Base-by-base conservation (phyloP, 2,329 filamentous ascomycete genomes). In the Arachnopeziza araneosa region DNA sequence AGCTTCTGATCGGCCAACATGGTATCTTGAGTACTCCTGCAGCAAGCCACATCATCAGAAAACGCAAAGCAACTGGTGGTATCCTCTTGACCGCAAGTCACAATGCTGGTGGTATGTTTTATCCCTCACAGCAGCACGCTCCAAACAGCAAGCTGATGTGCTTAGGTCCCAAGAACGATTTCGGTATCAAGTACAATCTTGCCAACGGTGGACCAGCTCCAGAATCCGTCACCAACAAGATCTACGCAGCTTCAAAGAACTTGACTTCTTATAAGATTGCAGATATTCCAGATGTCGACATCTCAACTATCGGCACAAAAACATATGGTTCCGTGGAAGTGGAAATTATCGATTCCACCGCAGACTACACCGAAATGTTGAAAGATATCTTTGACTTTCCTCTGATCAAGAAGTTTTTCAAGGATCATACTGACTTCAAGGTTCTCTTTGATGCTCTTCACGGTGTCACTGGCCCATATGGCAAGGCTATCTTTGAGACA, bases 111-210 rank as follows among this genome's bases (percentile, higher is more conserved):
- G 95, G 93, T 93, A 80, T 55, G 64, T 66, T 48, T 14, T 32
- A 44, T 17, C 52, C 17, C n/a, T 51, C 22, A 12, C 9, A 4
- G 17, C 17, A n/a, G 17, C 17, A n/a, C 10, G 9, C 19, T 12
- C 21, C 4, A 17, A 4, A 50, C 21, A 22, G 50, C 49, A n/a
- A 54, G 14, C 56, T 62, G 56, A 62, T 50, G 30, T 30, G 9
- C 53, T 12, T 69, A 96, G 91, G 93, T 56, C 95, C 95, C 64
- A 89, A 85, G 69, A 89, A 95, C 75, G 95, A 99, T 78, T 99
- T 99, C 71, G 95, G 95, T 70, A 99, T 99, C 87, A 99, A 99
- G 81, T 99, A 99, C 85, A 99, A 99, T 83, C 83, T 99, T 61
- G 82, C 91, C 75, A 98, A 99, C 73, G 95, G 95, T 70, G 95